Base-by-base conservation (phyloP, 495 filamentous ascomycete species). In the Hamigera avellanea region DNA sequence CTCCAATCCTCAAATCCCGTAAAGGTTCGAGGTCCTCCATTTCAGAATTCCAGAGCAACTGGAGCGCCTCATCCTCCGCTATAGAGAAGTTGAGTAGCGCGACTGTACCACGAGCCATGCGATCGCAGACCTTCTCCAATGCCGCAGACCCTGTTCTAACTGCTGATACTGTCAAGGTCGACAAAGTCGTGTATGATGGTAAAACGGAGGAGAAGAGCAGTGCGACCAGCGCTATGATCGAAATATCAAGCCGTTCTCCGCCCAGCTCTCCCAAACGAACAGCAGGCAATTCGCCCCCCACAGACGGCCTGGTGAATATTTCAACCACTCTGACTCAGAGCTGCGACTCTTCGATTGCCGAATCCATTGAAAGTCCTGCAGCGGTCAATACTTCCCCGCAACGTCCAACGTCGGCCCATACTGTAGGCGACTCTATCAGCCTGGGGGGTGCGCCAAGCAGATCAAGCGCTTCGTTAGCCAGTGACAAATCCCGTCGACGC, bases 61-160 rank as follows among this genome's bases (percentile, higher is more conserved):
- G 48, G 12, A 51, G 35, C 25, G 59, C 52, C 8, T 45, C 59
- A 15, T 62, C 68, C 7, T 65, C 69, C 3, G 55, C 50, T 2
- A 29, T 64, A 6, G 64, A 72, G 14, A 61, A 62, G 30, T 37
- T 49, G 3, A 45, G 43, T 6, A 45, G 19, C 13, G 42, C 50
- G 17, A 57, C 65, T 8, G 66, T 68, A 19, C 75, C 75, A 32
- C 75, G 64, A 48, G 65, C 54, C 2, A 67, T 81, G 33, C 65
- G 77, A 39, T 72, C 76, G 14, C 70, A 69, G 26, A 78, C 80
- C 0, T 80, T 87, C 42, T 72, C 76, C 2, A 66, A 69, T 33
- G 72, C 71, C 32, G 73, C 77, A 1, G 64, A 75, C 26, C 78
- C 82, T 3, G 57, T 80, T 8, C 65, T 86, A 3, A 75, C 70